Evolutionary conservation across 106 monocot genomes (phyloP), one percentile per base, ranked within the genome.

Genomic region (Dendrobium chrysotoxum): DNA sequence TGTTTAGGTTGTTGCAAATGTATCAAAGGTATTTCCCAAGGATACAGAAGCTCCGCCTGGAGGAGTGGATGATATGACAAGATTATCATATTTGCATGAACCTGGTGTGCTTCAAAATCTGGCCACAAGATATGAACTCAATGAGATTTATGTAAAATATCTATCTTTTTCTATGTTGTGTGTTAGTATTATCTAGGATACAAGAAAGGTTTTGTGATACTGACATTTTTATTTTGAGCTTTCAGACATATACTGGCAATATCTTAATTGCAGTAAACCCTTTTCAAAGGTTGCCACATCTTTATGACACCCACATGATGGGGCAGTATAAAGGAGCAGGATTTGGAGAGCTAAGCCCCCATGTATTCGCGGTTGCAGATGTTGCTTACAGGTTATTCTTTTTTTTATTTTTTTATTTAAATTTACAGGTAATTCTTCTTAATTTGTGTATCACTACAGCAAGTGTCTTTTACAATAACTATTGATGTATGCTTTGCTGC

Each of bases 31-130:
- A 16, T 87, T 85, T 77, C 90, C 90, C 4, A 81, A 84, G 77
- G 90, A 90, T 81, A 88, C 88, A 21, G 90, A 90, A 78, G 87
- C 90, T 84, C 90, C 90, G 6, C 85, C 90, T 72, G 90, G 90
- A 61, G 90, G 90, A 61, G 85, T 90, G 18, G 90, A 90, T 86
- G 90, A 90, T 79, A 90, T 90, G 90, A 90, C 90, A 77, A 88
- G 86, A 74, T 76, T 90, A 28, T 90, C 90, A 26, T 90, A 90
- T 80, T 67, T 90, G 47, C 90, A 88, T 85, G 90, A 90, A 78
- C 90, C 90, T 84, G 90, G 90, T 50, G 90, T 90, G 61, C 79
- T 88, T 77, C 83, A 88, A 79, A 90, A 90, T 42, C 77, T 90
- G 58, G 87, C 90, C 21, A 71, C 85, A 25, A 87, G 90, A 90